Evolutionary conservation across 495 filamentous ascomycete genomes (phyloP).

Genomic region (Achaetomiella virescens): DNA sequence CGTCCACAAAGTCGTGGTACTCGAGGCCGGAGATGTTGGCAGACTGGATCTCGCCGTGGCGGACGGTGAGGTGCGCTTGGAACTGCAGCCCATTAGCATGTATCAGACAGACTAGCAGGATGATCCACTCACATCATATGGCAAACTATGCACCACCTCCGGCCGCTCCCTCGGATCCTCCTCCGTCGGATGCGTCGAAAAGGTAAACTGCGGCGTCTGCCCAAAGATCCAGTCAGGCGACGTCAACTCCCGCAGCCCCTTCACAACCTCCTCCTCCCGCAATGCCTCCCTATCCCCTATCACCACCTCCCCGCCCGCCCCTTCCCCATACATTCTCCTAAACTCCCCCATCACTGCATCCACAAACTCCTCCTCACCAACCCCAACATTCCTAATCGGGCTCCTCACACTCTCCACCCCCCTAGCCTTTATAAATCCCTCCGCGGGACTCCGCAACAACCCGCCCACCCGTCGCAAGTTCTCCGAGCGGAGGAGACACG

Average conservation of each 20-base stretch:
- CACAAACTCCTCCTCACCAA: conserved; percentile 45
- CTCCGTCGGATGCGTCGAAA: conserved; percentile 48
- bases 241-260: conserved; percentile 55
- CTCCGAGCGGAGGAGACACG: conserved; percentile 68
- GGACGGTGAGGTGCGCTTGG: conserved; percentile 28
- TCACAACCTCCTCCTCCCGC: conserved; percentile 36
- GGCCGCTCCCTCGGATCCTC: conserved; percentile 51
- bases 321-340: conserved; percentile 45
- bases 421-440: conserved; percentile 65
- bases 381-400: conserved; percentile 67
- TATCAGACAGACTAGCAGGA: neutral
- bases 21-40: conserved; percentile 17
- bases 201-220: conserved; percentile 80
- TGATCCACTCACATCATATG: conserved; percentile 22
- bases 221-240: conserved; percentile 64
- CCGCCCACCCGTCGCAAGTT: conserved; percentile 59
- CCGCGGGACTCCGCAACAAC: conserved; percentile 67
- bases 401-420: conserved; percentile 94
- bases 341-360: conserved; percentile 48
- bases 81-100: conserved; percentile 14
- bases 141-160: conserved; percentile 31
- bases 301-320: conserved; percentile 27
- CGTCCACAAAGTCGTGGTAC: conserved; percentile 8
- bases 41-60: conserved; percentile 37
- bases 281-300: conserved; percentile 35